Conservation (phyloP, 108 stramenopile species). For the Fragilaria radians region DNA sequence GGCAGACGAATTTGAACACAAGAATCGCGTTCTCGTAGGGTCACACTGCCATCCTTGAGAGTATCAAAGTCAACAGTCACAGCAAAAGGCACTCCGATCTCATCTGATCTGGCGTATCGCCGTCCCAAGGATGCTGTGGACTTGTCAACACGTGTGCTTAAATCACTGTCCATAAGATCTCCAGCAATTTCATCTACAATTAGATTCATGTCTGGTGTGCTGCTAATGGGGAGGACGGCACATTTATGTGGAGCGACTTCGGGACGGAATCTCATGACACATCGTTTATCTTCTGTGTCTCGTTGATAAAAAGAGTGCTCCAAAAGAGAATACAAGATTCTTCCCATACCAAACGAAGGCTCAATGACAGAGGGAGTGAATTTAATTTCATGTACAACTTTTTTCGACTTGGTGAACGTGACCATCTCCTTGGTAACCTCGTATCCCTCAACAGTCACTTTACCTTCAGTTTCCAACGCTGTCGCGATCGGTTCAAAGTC, state of each 20-base stretch:
- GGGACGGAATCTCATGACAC: constrained; percentile 96
- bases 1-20: constrained; percentile 88
- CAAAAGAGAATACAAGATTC: constrained; percentile 95
- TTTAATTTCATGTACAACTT: constrained; percentile 93
- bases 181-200: constrained; percentile 79
- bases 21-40: constrained; percentile 97
- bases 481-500: constrained; percentile 88
- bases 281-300: constrained; percentile 90
- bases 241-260: constrained; percentile 97
- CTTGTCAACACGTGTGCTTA: constrained; percentile 88
- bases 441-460: constrained; percentile 81
- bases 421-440: constrained; percentile 92
- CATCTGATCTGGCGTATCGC: constrained; percentile 95
- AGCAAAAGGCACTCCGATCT: constrained; percentile 97
- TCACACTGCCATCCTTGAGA: constrained; percentile 82
- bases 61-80: constrained; percentile 98
- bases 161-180: constrained; percentile 75
- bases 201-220: constrained; percentile 69
- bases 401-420: constrained; percentile 69
- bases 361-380: constrained; percentile 99
- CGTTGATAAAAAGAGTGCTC: constrained; percentile 98
- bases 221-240: constrained; percentile 90
- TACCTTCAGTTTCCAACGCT: constrained; percentile 82
- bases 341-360: constrained; percentile 99
- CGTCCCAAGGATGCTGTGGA: constrained; percentile 87